Conservation (phyloP, 305 asterid genomes). For the Fraxinus nigra region DNA sequence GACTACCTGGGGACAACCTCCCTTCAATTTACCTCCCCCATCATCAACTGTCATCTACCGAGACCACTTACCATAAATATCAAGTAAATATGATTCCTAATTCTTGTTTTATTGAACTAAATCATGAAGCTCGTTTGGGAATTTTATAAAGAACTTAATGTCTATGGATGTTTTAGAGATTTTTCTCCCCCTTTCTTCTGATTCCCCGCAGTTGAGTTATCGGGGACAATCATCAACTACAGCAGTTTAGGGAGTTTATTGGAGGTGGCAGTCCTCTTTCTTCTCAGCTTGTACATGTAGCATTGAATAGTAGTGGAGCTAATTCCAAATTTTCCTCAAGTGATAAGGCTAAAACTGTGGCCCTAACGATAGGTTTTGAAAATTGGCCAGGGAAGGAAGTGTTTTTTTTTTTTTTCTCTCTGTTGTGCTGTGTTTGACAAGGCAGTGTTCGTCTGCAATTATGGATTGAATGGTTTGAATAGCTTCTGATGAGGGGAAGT, state of each 20-base stretch:
- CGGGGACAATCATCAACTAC: background rate
- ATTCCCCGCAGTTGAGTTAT: background rate
- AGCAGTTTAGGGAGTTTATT: background rate
- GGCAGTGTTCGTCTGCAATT: background rate
- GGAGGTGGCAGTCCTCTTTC: background rate
- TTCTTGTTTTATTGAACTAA: background rate
- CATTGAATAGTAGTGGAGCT: background rate
- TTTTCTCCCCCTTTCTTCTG: background rate
- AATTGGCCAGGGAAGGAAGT: background rate
- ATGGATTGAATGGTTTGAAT: background rate
- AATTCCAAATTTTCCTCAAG: background rate
- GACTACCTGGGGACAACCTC: background rate
- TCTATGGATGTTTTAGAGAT: background rate
- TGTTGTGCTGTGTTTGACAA: background rate
- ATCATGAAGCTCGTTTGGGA: background rate
- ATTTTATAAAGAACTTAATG: background rate
- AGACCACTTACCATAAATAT: background rate
- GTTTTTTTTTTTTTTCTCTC: background rate
- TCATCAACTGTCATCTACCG: background rate
- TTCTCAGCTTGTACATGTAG: background rate
- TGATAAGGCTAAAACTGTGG: background rate
- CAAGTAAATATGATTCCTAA: background rate
- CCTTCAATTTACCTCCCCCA: background rate
- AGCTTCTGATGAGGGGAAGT: background rate
- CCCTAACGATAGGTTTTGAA: background rate